Percentiles rank a stretch among this genome's conserved stretches.
These are phyloP conservation scores for Phytophthora idaei DNA, from an alignment of 352 stramenopile species.

Conservation along the genomic window DNA sequence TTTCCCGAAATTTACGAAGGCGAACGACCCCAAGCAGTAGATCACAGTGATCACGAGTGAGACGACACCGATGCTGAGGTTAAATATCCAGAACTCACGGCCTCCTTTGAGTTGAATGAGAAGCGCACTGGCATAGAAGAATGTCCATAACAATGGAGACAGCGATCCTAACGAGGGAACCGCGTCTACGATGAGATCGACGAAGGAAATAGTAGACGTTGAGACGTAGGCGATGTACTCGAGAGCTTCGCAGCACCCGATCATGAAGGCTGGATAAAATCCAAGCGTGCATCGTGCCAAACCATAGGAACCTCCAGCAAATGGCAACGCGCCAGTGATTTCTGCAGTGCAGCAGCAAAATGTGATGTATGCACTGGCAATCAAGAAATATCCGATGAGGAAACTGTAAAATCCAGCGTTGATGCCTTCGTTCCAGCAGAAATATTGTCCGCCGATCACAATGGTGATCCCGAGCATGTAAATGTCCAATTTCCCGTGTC, in stretches of 20 bases:
- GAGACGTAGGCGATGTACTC: constrained; percentile 55
- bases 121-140: constrained; percentile 42
- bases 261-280: constrained; percentile 45
- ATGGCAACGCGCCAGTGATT: constrained; percentile 36
- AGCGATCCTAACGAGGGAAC: constrained; percentile 12
- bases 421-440: constrained; percentile 46
- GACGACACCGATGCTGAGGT: constrained; percentile 32
- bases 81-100: constrained; percentile 50
- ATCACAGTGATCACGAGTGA: constrained; percentile 42
- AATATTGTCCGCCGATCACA: constrained; percentile 52
- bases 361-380: constrained; percentile 37
- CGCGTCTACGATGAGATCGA: constrained; percentile 38
- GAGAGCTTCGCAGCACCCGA: constrained; percentile 44
- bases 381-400: constrained; percentile 31
- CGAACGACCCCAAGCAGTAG: constrained; percentile 41
- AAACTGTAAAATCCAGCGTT: constrained; percentile 41
- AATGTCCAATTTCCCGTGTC: constrained; percentile 29
- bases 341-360: constrained; percentile 41
- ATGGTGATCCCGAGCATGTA: constrained; percentile 44
- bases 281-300: constrained; percentile 42
- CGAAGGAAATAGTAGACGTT: constrained; percentile 33
- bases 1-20: constrained; percentile 29
- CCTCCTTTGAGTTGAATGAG: constrained; percentile 37
- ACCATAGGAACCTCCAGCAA: constrained; percentile 42
- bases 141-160: constrained; percentile 28